phyloP scores from a whole-genome alignment of 139 green algal species.

The Ettlia oleoabundans region DNA sequence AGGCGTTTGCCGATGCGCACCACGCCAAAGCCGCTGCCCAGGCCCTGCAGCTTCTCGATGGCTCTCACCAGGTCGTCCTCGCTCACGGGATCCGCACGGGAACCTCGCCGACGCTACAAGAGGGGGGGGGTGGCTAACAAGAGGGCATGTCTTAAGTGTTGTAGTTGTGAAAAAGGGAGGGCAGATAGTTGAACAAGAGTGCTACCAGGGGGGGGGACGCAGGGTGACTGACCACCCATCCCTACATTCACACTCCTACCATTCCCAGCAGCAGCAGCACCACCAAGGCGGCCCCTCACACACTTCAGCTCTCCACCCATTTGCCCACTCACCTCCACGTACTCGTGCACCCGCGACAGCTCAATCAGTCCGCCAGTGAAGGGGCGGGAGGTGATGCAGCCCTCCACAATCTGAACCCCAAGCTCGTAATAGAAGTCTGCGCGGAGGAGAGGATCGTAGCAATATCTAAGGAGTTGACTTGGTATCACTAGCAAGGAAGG shows the following conservation, averaged over 20 bases:
- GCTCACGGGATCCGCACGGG: conserved; percentile 60
- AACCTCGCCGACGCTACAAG: conserved; percentile 59
- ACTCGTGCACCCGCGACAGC: conserved; percentile 59
- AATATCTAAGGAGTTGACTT: not conserved
- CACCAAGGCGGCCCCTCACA: not conserved
- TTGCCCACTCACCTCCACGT: conserved; percentile 38
- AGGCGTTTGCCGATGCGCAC: conserved; percentile 65
- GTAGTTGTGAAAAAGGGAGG: no score
- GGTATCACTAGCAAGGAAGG: no score
- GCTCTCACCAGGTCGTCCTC: conserved; percentile 80
- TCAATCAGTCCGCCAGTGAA: conserved; percentile 89
- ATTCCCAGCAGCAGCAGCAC: not conserved
- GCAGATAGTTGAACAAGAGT: no score
- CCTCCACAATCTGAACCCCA: conserved; percentile 89
- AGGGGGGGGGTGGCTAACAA: not conserved
- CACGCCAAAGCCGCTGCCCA: conserved; percentile 81
- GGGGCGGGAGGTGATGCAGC: conserved; percentile 67
- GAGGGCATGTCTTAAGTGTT: no score
- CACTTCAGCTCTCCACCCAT: not conserved
- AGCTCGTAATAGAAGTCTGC: conserved; percentile 95
- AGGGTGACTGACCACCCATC: no score
- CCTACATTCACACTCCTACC: no score
- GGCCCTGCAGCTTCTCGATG: conserved; percentile 78
- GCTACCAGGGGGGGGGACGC: no score
- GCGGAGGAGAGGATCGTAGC: no score